Conservation (phyloP, 1,284 basidiomycete species). For the Ceratobasidium sp. region DNA sequence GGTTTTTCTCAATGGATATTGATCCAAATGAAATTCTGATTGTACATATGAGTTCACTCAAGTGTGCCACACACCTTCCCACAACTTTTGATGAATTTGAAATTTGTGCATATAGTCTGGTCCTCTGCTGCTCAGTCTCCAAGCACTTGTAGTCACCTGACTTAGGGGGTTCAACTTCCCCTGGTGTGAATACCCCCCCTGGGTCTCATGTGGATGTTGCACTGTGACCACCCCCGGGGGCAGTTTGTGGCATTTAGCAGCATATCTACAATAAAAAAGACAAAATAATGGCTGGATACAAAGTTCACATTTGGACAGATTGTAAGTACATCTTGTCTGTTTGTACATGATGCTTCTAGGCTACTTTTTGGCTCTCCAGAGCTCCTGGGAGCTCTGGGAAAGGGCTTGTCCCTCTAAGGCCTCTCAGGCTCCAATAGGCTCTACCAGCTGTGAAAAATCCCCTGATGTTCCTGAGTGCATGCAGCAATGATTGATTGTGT, state of each 20-base stretch:
- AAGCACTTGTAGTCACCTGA: neutral
- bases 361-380: neutral
- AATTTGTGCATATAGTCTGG: neutral
- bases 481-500: too few relatives aligned
- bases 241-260: neutral
- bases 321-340: neutral
- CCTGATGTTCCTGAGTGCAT: neutral
- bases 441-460: neutral
- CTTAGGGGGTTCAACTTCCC: neutral
- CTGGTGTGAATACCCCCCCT: neutral
- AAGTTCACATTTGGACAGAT: neutral
- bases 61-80: too few relatives aligned
- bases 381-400: neutral
- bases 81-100: neutral
- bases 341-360: neutral
- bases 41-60: too few relatives aligned
- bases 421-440: neutral
- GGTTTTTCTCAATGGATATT: neutral
- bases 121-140: neutral
- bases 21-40: too few relatives aligned
- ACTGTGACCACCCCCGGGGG: neutral
- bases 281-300: neutral
- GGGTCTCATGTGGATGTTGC: neutral
- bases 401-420: neutral
- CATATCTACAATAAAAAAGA: neutral